Percentiles rank a stretch among this genome's conserved stretches.
Conservation (phyloP, 495 filamentous ascomycete species). For the Aspergillus haitiensis region DNA sequence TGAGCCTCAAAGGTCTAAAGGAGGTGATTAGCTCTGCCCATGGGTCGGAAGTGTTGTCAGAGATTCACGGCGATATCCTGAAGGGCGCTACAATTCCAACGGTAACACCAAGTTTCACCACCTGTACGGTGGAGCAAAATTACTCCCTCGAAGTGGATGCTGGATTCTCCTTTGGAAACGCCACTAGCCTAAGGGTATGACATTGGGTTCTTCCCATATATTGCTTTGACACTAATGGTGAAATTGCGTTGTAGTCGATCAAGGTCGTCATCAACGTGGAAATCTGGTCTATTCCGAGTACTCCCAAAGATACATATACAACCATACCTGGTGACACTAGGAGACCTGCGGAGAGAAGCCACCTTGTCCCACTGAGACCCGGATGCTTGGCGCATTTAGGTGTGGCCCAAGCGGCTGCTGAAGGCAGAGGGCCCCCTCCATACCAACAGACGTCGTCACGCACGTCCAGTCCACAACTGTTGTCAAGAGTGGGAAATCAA, state of each 20-base stretch:
- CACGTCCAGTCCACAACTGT: no score
- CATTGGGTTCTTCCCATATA: not conserved
- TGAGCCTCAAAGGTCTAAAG: not conserved
- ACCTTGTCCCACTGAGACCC: not conserved
- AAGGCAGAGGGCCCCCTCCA: not conserved
- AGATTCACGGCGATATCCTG: not conserved
- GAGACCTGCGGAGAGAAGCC: not conserved
- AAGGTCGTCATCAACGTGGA: slow-evolving; percentile 6
- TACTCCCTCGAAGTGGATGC: slow-evolving; percentile 5
- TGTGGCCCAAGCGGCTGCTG: not conserved
- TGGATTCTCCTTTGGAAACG: not conserved
- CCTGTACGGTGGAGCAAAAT: not conserved
- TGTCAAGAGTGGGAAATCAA: no score
- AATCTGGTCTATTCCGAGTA: not conserved
- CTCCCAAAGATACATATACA: not conserved
- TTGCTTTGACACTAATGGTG: not conserved
- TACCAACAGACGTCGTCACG: not conserved
- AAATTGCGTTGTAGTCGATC: not conserved
- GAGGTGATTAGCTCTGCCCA: not conserved
- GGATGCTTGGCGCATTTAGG: slow-evolving; percentile 2
- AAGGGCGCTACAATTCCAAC: not conserved
- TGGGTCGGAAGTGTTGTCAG: not conserved
- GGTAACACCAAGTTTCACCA: slow-evolving; percentile 4
- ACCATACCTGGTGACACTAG: not conserved
- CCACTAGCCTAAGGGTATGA: slow-evolving; percentile 2